These are phyloP conservation scores for Didymellaceae sp. DNA, from an alignment of 2,329 filamentous ascomycete species.

Conservation along the genomic window DNA sequence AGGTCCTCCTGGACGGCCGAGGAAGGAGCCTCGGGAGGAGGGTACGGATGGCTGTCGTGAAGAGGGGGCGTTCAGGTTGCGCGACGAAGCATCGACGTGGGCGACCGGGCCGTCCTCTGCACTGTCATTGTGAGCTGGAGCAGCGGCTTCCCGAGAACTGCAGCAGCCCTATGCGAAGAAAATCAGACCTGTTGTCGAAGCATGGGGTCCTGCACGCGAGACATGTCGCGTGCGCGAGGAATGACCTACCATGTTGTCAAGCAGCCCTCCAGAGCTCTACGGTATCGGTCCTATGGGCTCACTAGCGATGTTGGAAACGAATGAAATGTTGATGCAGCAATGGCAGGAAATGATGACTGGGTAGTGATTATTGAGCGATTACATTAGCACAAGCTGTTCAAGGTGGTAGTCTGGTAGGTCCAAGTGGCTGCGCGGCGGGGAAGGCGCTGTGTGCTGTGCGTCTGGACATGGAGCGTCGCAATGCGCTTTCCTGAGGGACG, in stretches of 20 bases:
- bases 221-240: conserved; percentile 10
- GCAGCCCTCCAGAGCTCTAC: conserved; percentile 12
- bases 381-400: conserved; percentile 14
- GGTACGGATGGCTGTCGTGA: conserved; percentile 13
- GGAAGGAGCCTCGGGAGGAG: conserved; percentile 6
- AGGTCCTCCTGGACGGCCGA: conserved; percentile 3
- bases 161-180: conserved; percentile 24
- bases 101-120: conserved; percentile 12
- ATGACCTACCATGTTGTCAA: conserved; percentile 16
- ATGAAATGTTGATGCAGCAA: neutral
- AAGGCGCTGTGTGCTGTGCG: conserved; percentile 7
- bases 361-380: conserved; percentile 8
- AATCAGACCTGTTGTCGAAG: neutral
- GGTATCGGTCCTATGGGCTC: neutral
- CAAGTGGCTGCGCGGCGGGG: conserved; percentile 11
- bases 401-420: conserved; percentile 1
- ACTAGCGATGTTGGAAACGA: conserved; percentile 10
- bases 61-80: conserved; percentile 28
- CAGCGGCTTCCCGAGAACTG: conserved; percentile 11
- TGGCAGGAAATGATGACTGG: neutral
- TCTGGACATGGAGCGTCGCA: conserved; percentile 2
- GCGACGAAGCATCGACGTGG: conserved; percentile 21
- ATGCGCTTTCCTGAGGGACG: conserved; percentile 12
- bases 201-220: neutral
- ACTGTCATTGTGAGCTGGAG: conserved; percentile 1